Base-by-base conservation (phyloP, 768 basidiomycete genomes). In the Terana coerulea region DNA sequence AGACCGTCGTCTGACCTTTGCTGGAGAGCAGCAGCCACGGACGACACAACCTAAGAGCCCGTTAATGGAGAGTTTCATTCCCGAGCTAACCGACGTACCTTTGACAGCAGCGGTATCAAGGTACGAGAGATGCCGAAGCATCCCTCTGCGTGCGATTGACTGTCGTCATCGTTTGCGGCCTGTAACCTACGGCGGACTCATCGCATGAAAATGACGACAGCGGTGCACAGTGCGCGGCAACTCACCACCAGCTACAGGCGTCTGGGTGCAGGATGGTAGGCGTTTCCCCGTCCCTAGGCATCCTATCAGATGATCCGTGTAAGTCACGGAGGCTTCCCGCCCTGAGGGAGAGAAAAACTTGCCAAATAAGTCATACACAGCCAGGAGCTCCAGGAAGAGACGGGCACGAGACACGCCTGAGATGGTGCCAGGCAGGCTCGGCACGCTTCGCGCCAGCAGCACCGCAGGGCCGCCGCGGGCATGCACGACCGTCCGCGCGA, bases 401-500 rank as follows among this genome's bases (percentile, higher is more conserved):
- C 69, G 50, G 34, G 67, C 65, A 15, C 69, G 64, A 15, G 65
- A 67, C 25, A 71, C 64, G 40, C 66, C 53, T 26, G 60, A 59
- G 53, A 62, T 58, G 37, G 57, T 54, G 48, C 54, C 57, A 33
- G 61, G 48, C 49, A 60, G 57, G 10, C 45, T n/a, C 1, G 56
- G 37, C 52, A 57, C 59, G 61, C 62, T 62, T 53, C 71, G 66
- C 35, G 69, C 70, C 45, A 69, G 61, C 35, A 63, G 52, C 35
- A 64, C 68, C 15, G 69, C 69, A 10, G 72, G 74, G 42, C 73
- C 70, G 39, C 77, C 77, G 48, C 72, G 73, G 64, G 71, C 55
- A 52, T 67, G 61, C 49, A 75, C 67, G 39, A 75, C 59, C 25
- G 59, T 64, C 57, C 70, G 71, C 19, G 69, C 71, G 35, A 73